Conservation (phyloP, 805 yeast genomes). For the Saccharomycopsis sp. region DNA sequence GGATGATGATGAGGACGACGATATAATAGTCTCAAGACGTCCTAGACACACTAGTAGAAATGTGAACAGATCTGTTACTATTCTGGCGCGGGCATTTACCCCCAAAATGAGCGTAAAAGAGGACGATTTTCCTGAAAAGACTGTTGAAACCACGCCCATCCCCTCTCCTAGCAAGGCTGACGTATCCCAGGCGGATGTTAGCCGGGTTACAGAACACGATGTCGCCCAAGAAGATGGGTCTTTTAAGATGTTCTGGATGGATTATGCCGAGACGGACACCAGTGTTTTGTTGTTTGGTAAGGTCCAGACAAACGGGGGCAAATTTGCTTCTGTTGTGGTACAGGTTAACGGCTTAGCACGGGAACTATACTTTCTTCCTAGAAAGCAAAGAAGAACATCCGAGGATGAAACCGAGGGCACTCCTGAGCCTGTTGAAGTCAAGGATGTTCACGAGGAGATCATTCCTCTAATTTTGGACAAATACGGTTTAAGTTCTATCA, state of each 20-base stretch:
- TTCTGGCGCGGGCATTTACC: conserved; percentile 28
- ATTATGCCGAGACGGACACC: conserved; percentile 71
- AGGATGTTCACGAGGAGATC: conserved; percentile 75
- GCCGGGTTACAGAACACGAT: conserved; percentile 27
- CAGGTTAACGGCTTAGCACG: conserved; percentile 65
- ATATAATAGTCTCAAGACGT: conserved; percentile 46
- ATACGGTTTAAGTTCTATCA: conserved; percentile 54
- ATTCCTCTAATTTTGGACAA: conserved; percentile 55
- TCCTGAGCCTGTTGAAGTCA: conserved; percentile 37
- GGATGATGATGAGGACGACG: conserved; percentile 50
- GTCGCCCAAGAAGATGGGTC: conserved; percentile 37
- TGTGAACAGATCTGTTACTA: conserved; percentile 36
- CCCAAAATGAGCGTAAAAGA: conserved; percentile 6
- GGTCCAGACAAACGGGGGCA: conserved; percentile 45
- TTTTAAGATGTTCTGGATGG: conserved; percentile 83
- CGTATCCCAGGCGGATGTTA: conserved; percentile 7
- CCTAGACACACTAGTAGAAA: conserved; percentile 40
- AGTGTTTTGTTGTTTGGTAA: conserved; percentile 76
- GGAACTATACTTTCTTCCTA: conserved; percentile 74
- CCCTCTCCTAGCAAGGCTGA: conserved; percentile 25
- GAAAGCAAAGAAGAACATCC: conserved; percentile 34
- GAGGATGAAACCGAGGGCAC: conserved; percentile 37
- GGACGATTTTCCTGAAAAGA: conserved; percentile 2
- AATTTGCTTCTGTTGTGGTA: conserved; percentile 64
- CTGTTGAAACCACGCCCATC: conserved; percentile 15